Base-by-base conservation (phyloP, 1,284 basidiomycete species). In the Puccinia polysora region DNA sequence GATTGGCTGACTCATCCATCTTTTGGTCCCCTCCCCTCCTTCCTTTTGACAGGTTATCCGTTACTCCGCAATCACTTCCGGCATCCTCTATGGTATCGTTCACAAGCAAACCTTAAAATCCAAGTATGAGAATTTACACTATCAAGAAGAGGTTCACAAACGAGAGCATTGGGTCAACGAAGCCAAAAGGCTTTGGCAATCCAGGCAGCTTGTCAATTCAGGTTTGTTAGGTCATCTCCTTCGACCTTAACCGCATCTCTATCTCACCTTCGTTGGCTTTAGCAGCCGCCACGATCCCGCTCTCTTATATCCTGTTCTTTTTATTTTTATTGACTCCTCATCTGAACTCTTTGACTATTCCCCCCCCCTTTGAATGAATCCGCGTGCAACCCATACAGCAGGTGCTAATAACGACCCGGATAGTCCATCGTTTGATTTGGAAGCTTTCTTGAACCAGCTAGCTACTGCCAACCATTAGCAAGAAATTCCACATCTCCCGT, bases 341-440 rank as follows among this genome's bases (percentile, higher is more conserved):
- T 45, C 1, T 1, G 32, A 23, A 36, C 34, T 32, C 40, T 20
- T 59, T 59, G 5, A 10, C 10, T 10, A 45, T n/a, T 45, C n/a
- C n/a, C n/a, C 10, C 40, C 10, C n/a, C 10, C n/a, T 45, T 10
- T 45, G 40, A n/a, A 10, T 45, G 40, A 10, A 3, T 59, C 18
- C 14, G 58, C 14, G 36, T 25, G 15, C 23, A 23, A 47, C 62
- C 47, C 20, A 38, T 28, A 74, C 77, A 77, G 89, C 90, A 75
- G 87, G 30, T 6, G 32, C 23, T 12, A 56, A 56, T 34, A 56
- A 56, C 53, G 53, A 98, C 83, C 91, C 93, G 62, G 93, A 97
- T 78, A 88, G 95, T 82, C 91, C 94, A 75, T 87, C 86, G 76
- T 98, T 98, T 82, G 94, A 98, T 84, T 84, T 97, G 79, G 95